Base-by-base conservation (phyloP, 2,329 filamentous ascomycete species). In the Sporothrix pallida region DNA sequence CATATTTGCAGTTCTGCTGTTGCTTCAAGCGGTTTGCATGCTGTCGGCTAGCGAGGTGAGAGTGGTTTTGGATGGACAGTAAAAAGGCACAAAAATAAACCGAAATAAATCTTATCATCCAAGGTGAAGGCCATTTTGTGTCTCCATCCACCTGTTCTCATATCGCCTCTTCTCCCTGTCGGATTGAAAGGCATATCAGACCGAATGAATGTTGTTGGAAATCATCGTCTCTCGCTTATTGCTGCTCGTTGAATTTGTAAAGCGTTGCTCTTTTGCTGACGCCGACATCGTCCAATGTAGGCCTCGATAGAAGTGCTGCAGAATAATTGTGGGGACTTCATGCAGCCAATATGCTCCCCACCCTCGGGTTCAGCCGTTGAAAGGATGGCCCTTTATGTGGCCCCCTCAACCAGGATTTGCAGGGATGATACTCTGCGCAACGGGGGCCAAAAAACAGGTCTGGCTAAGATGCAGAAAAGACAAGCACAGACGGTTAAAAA, bases 351-450 rank as follows among this genome's bases (percentile, higher is more conserved):
- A 12, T 52, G 54, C 62, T 5, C 70, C 56, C 9, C 46, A 13
- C 68, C 20, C 9, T 42, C 70, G 70, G 70, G 70, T 63, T 10
- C 58, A 71, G 70, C 70, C 70, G 70, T 60, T 54, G 54, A 46
- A 17, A 46, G 52, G 20, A 48, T 46, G 37, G 37, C 42, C 20
- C 42, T 31, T 42, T 58, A 20, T 54, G 17, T 44, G 37, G 65
- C 23, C 23, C 8, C 23, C 6, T 15, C 46, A 6, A 52, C 65
- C 65, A 68, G 65, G 65, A 31, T 50, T 8, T 17, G 10, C 3
- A 63, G 23, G 63, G 63, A 67, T 67, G 42, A 23, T 56, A 26
- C 23, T 56, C 20, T 8, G 52, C 52, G 20, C 52, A 37, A 37
- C 7, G 31, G 31, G 31, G 31, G 31, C 31, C 31, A 37, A 37